These are phyloP conservation scores for Pythium volutum DNA, from an alignment of 352 stramenopile genomes.

Conservation along the genomic window DNA sequence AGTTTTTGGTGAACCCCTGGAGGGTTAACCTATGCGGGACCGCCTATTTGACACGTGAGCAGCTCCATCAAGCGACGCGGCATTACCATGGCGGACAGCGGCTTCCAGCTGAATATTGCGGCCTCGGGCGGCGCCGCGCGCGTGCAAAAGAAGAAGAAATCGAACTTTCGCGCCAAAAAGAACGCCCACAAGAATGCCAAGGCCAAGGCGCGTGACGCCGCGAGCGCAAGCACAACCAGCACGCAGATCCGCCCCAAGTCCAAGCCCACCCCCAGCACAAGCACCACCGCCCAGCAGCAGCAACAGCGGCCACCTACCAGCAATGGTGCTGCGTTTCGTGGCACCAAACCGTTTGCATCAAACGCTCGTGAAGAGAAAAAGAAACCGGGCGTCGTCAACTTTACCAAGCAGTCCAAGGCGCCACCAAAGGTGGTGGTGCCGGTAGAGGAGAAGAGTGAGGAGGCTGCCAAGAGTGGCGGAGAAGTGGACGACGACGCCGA, in stretches of 20 bases:
- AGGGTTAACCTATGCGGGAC: conserved; percentile 23
- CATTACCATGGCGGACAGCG: conserved; percentile 32
- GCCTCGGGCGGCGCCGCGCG: conserved; percentile 33
- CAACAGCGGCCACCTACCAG: not conserved
- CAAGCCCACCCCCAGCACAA: not conserved
- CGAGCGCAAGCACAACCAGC: not conserved
- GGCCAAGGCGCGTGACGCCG: conserved; percentile 23
- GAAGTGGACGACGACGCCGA: conserved; percentile 19
- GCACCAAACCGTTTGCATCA: not conserved
- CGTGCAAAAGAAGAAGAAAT: conserved; percentile 62
- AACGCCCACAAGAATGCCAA: conserved; percentile 54
- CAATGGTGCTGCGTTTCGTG: not conserved
- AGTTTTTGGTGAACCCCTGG: conserved; percentile 2
- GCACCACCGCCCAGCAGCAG: not conserved
- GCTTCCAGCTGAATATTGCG: conserved; percentile 83
- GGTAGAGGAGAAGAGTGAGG: conserved; percentile 18
- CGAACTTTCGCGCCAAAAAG: conserved; percentile 75
- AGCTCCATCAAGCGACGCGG: conserved; percentile 13
- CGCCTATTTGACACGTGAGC: conserved; percentile 4
- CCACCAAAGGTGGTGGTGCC: conserved; percentile 5
- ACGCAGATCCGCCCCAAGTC: not conserved
- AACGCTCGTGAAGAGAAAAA: conserved; percentile 11
- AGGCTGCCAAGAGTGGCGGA: conserved; percentile 11
- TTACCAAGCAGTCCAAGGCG: conserved; percentile 9
- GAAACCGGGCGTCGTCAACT: conserved; percentile 16